Base-by-base conservation (phyloP, 345 rosid genomes). In the Crucihimalaya himalaica region DNA sequence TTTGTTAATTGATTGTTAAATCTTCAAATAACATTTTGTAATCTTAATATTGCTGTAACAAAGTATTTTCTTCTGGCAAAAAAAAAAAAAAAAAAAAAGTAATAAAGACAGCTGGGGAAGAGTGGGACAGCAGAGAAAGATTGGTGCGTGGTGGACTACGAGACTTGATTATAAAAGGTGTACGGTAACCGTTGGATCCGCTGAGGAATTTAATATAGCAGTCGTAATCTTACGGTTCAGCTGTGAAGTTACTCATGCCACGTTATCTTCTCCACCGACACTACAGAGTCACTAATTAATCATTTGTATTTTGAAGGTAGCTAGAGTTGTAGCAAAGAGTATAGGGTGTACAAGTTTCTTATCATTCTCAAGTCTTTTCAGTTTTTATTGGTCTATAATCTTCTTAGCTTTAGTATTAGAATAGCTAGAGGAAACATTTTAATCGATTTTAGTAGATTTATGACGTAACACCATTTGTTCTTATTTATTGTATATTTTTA, bases 201-300 rank as follows among this genome's bases (percentile, higher is more conserved):
- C 27, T 39, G 56, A 75, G 12, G 79, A 59, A 60, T 68, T 75
- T 51, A 68, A 75, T 59, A 40, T 39, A 37, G 37, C 19, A 68
- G 68, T 75, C 68, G 69, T 75, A 68, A 75, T 75, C 79, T 42
- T 39, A 75, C 68, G 73, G 78, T 75, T 68, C 73, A 75, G 63
- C 68, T 75, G 73, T 75, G 11, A 67, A 29, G 68, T 66, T 66
- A 58, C 8, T 39, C 32, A 68, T 67, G 79, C 79, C 73, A 75
- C 68, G 73, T 59, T 75, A 75, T 51, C 73, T 67, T 68, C 73
- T 75, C 73, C 73, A 75, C 79, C 79, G 79, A 75, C 79, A 75
- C 47, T 39, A 57, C 62, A 48, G 34, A 6, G 15, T 34, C 15
- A 58, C 9, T 27, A 21, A 19, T 65, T 27, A 28, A 45, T 54